These are phyloP conservation scores for Ramaria rubella DNA, from an alignment of 768 basidiomycete genomes.

Conservation along the genomic window DNA sequence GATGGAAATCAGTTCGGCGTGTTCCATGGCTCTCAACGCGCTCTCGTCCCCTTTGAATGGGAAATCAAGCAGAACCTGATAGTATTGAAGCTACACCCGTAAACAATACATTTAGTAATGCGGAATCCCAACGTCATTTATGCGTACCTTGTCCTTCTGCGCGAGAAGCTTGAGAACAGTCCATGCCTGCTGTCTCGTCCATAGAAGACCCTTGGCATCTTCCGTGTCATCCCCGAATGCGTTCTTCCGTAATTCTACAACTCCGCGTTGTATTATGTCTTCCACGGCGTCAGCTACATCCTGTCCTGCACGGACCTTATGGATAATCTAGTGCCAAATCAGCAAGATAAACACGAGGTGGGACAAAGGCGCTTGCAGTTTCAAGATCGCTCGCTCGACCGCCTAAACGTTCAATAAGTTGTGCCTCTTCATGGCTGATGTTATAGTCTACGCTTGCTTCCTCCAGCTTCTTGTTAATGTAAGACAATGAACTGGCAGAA, in stretches of 20 bases:
- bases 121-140: neutral
- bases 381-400: conserved; percentile 89
- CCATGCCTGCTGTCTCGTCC: conserved; percentile 90
- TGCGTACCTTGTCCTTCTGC: conserved; percentile 48
- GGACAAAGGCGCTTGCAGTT: conserved; percentile 43
- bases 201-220: conserved; percentile 74
- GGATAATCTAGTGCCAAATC: conserved; percentile 51
- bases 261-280: conserved; percentile 75
- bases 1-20: conserved; percentile 80
- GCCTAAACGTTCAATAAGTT: conserved; percentile 68
- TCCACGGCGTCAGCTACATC: conserved; percentile 63
- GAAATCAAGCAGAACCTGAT: conserved; percentile 71
- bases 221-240: conserved; percentile 91
- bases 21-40: conserved; percentile 78
- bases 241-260: conserved; percentile 80
- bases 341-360: neutral
- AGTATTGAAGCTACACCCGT: conserved; percentile 62
- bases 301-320: conserved; percentile 75
- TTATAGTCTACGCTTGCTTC: conserved; percentile 35
- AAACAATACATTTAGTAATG: neutral
- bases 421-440: conserved; percentile 49
- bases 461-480: conserved; percentile 71
- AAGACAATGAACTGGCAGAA: conserved; percentile 65
- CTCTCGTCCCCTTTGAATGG: conserved; percentile 91
- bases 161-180: conserved; percentile 68